These are phyloP conservation scores for Aspergillus sp. DNA, from an alignment of 2,329 filamentous ascomycete species.

Conservation along the genomic window DNA sequence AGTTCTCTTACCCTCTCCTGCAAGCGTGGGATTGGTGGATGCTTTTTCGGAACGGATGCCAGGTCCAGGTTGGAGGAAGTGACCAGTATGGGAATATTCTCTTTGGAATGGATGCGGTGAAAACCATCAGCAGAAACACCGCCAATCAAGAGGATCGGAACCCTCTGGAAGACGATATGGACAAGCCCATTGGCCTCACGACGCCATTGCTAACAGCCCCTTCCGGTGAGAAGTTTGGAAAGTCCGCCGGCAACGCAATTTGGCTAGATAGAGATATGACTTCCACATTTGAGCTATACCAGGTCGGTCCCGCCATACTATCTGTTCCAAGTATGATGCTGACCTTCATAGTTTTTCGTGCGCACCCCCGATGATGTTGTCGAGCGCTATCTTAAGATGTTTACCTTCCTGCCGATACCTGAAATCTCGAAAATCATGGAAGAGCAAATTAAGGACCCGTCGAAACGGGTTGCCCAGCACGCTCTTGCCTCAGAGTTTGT, in stretches of 20 bases:
- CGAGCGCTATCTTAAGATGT: conserved; percentile 77
- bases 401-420: conserved; percentile 78
- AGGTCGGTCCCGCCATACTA: conserved; percentile 42
- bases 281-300: conserved; percentile 79
- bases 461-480: conserved; percentile 78
- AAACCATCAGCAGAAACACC: conserved; percentile 62
- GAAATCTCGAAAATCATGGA: conserved; percentile 69
- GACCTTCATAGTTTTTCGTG: conserved; percentile 71
- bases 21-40: conserved; percentile 98
- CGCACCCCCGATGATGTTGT: conserved; percentile 78
- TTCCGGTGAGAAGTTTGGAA: conserved; percentile 87
- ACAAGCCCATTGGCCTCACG: conserved; percentile 76
- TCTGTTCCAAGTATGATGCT: too few relatives aligned
- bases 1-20: conserved; percentile 89
- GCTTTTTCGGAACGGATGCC: conserved; percentile 69
- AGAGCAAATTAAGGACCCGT: conserved; percentile 66
- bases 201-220: conserved; percentile 85
- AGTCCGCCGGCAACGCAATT: conserved; percentile 88
- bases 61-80: conserved; percentile 89
- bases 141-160: conserved; percentile 38
- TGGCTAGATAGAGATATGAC: conserved; percentile 88
- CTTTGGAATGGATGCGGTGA: conserved; percentile 81
- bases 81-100: conserved; percentile 98
- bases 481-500: conserved; percentile 79
- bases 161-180: conserved; percentile 36